Conservation (phyloP, 371 early-diverging fungal species). For the Syncephalastrum racemosum region DNA sequence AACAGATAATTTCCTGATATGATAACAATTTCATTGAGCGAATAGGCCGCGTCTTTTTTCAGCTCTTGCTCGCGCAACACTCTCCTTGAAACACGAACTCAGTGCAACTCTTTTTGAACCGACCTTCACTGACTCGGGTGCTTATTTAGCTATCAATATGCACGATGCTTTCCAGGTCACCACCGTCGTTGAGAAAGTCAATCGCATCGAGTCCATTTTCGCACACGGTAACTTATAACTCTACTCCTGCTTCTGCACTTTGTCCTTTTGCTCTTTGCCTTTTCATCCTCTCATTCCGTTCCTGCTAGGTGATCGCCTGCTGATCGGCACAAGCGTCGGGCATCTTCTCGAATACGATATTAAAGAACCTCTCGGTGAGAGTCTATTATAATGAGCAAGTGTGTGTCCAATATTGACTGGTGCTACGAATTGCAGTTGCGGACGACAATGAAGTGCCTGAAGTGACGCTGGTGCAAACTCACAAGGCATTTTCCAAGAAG, state of each 20-base stretch:
- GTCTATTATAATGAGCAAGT: background rate
- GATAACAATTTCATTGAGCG: no score
- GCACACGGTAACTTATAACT: slow-evolving; percentile 50
- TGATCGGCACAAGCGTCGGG: slow-evolving; percentile 72
- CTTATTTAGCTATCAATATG: slow-evolving; percentile 30
- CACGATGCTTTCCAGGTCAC: slow-evolving; percentile 71
- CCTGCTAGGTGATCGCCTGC: slow-evolving; percentile 65
- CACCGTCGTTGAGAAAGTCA: slow-evolving; percentile 64
- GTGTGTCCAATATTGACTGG: background rate
- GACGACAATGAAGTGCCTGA: slow-evolving; percentile 51
- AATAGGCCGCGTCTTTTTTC: no score
- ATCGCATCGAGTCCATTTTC: slow-evolving; percentile 64
- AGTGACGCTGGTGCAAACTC: slow-evolving; percentile 63
- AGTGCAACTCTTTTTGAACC: no score
- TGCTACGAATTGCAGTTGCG: slow-evolving; percentile 28
- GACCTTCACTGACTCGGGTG: no score
- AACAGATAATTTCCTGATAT: no score
- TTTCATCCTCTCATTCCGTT: background rate
- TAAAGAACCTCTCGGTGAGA: slow-evolving; percentile 60
- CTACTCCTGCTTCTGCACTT: background rate
- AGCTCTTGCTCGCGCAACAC: no score
- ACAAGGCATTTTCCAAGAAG: slow-evolving; percentile 69
- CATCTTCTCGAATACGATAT: slow-evolving; percentile 71
- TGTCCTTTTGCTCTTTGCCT: background rate
- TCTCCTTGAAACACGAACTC: no score